Evolutionary conservation across 1,284 basidiomycete species (phyloP).

Genomic region (Cryptococcus sp.): DNA sequence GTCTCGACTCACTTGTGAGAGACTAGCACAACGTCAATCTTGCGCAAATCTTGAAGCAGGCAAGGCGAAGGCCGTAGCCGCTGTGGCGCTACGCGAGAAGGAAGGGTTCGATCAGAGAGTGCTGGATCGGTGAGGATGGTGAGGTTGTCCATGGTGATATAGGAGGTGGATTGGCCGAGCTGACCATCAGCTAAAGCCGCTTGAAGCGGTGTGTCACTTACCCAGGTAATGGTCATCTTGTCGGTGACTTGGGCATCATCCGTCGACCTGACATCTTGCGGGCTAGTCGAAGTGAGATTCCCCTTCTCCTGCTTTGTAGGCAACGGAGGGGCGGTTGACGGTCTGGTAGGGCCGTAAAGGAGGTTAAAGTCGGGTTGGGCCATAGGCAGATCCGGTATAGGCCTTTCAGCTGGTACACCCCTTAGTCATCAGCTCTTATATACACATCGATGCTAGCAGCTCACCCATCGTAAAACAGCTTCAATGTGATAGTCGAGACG

Average conservation of each 20-base stretch:
- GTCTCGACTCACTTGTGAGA: constrained; percentile 46
- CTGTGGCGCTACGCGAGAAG: constrained; percentile 44
- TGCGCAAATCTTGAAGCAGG: constrained; percentile 43
- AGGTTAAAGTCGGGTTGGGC: constrained; percentile 39
- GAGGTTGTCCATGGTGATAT: constrained; percentile 49
- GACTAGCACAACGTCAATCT: constrained; percentile 48
- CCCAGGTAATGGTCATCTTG: constrained; percentile 42
- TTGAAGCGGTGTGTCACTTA: constrained; percentile 3
- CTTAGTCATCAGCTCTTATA: constrained; percentile 11
- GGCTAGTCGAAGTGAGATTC: background rate
- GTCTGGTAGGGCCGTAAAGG: constrained; percentile 26
- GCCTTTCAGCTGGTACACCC: constrained; percentile 32
- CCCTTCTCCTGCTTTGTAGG: no score
- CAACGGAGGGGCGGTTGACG: no score
- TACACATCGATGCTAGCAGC: background rate
- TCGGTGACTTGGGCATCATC: constrained; percentile 39
- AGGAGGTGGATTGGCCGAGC: constrained; percentile 48
- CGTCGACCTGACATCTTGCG: constrained; percentile 8
- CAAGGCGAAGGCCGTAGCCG: constrained; percentile 48
- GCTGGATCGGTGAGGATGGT: constrained; percentile 52
- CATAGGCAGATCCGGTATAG: constrained; percentile 38
- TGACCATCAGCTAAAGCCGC: constrained; percentile 4
- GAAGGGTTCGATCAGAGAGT: constrained; percentile 47
- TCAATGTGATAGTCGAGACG: constrained; percentile 38
- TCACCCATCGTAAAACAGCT: constrained; percentile 39